Evolutionary conservation across 176 grass and related monocot genomes (phyloP), one percentile per base, ranked within the genome.

Genomic region (Phragmites australis): DNA sequence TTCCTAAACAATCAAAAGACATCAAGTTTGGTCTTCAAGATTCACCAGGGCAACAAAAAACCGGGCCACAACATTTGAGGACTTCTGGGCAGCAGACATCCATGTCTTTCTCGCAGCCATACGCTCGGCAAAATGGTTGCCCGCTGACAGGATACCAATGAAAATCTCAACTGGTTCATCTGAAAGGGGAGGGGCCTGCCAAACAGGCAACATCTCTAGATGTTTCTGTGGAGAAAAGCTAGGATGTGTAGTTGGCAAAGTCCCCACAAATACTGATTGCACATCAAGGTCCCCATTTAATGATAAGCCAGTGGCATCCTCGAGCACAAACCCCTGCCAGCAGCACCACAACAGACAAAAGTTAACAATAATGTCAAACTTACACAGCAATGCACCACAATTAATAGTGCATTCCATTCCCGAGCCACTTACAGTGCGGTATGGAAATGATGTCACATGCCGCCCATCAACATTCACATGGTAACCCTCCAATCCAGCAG

Each of bases 41-140:
- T 71, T 74, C 88, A 98, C 96, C 96, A 98, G 74, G 17, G 92
- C 96, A 86, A 98, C 96, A 93, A 98, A 98, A 85, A 98, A 98
- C 6, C 92, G 83, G 25, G 90, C 86, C 9, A 98, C 88, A 1
- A 98, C 60, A 83, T 95, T 90, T 0, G 70, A 81, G 22, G 91
- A 89, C 85, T 74, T 75, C 45, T 83, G 83, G 5, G 90, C 87
- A 75, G 90, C 74, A 44, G 88, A 88, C 88, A 99, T 99, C 97
- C 97, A 99, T 74, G 97, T 91, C 81, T 95, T 99, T 40, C 97
- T 93, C 16, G 84, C 93, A 8, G 97, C 88, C 97, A 99, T 99
- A 30, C 97, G 97, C 82, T 99, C 97, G 29, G 88, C 93, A 84
- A 99, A 99, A 78, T 96, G 97, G 75, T 99, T 99, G 45, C 93